A percentile compares a stretch with the other conserved stretches of the same genome.
Conservation (phyloP, 2,329 filamentous ascomycete species). For the Myriosclerotinia curreyana region DNA sequence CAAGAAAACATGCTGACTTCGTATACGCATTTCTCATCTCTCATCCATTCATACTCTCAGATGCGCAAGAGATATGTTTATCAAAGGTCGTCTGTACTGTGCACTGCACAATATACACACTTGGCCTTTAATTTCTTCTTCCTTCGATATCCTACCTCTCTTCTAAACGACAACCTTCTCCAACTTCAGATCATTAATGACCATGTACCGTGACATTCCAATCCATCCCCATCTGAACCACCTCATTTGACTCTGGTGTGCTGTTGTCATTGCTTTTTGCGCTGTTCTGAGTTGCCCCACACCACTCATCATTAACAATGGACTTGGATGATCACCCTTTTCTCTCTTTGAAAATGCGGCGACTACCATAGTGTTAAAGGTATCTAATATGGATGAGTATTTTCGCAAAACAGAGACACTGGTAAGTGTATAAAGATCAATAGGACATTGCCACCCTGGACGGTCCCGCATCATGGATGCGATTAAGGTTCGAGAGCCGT, state of each 20-base stretch:
- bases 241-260: slow-evolving; percentile 93
- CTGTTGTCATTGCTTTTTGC: slow-evolving; percentile 82
- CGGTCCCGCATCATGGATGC: slow-evolving; percentile 60
- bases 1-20: background rate
- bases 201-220: slow-evolving; percentile 86
- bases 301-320: slow-evolving; percentile 69
- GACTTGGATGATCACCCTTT: slow-evolving; percentile 51
- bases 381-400: slow-evolving; percentile 75
- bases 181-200: slow-evolving; percentile 78
- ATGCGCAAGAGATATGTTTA: background rate
- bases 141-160: too few species aligned
- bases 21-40: slow-evolving; percentile 18
- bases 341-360: slow-evolving; percentile 46
- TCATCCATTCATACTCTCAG: slow-evolving; percentile 7
- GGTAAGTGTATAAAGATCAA: slow-evolving; percentile 82
- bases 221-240: slow-evolving; percentile 99
- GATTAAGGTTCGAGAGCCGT: slow-evolving; percentile 75
- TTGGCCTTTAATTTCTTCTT: background rate
- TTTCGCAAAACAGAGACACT: slow-evolving; percentile 73
- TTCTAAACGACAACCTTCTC: slow-evolving; percentile 45
- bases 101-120: background rate
- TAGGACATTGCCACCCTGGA: slow-evolving; percentile 65
- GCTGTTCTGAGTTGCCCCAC: slow-evolving; percentile 63
- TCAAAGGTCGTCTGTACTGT: background rate
- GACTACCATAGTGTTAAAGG: slow-evolving; percentile 64